A percentile compares a stretch with the other conserved stretches of the same genome.
These are phyloP conservation scores for Serendipita sp. DNA, from an alignment of 768 basidiomycete species.

Conservation along the genomic window DNA sequence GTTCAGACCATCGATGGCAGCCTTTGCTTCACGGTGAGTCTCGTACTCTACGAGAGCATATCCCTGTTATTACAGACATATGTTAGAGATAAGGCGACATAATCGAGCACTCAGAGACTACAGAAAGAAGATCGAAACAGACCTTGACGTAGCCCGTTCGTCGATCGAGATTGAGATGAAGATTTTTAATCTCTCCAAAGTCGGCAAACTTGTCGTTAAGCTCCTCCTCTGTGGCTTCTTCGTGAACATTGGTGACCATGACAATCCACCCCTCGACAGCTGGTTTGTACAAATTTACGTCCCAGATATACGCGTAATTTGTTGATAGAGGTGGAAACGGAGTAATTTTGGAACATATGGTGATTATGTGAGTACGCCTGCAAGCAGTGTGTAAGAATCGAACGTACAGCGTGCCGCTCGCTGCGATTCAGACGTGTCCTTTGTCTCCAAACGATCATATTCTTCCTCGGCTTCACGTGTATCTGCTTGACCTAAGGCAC, in stretches of 20 bases:
- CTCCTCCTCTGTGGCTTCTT: conserved; percentile 97
- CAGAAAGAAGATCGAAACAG: conserved; percentile 17
- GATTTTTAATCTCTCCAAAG: conserved; percentile 93
- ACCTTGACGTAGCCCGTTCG: conserved; percentile 99
- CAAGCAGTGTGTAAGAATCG: conserved; percentile 1
- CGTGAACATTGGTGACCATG: conserved; percentile 89
- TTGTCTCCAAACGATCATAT: conserved; percentile 66
- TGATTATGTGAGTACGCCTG: neutral
- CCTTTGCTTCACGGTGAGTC: conserved; percentile 84
- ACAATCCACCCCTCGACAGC: conserved; percentile 99
- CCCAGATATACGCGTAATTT: neutral
- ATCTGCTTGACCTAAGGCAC: conserved; percentile 42
- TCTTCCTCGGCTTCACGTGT: conserved; percentile 47
- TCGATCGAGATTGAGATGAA: conserved; percentile 92
- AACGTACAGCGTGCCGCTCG: conserved; percentile 69
- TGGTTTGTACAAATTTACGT: conserved; percentile 22
- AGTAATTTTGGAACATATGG: neutral
- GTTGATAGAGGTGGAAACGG: neutral
- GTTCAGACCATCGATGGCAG: conserved; percentile 80
- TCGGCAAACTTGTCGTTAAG: conserved; percentile 92
- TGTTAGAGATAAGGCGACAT: neutral
- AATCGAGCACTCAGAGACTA: conserved; percentile 3
- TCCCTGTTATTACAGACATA: conserved; percentile 37
- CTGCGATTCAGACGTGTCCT: conserved; percentile 29
- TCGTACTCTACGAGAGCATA: conserved; percentile 98